A percentile compares a stretch with the other conserved stretches of the same genome.
Evolutionary conservation across 257 asterid species (phyloP).

Genomic region (Knoxia roxburghii): DNA sequence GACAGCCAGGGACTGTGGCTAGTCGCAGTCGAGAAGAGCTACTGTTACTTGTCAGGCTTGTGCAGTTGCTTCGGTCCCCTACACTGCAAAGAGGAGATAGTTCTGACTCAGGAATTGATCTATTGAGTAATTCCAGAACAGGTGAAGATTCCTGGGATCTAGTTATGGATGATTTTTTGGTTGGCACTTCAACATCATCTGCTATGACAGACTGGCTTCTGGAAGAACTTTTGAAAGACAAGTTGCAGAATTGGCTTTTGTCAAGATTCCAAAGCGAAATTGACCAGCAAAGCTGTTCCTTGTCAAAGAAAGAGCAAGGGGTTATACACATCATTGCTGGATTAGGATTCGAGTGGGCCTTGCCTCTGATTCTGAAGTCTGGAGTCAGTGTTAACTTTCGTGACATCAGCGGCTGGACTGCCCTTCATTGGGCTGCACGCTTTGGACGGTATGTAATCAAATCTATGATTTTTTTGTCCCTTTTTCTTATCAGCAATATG

Average conservation of each 20-base stretch:
- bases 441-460: constrained; percentile 65
- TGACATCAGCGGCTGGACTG: constrained; percentile 91
- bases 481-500: not conserved
- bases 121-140: constrained; percentile 38
- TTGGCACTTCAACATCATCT: constrained; percentile 52
- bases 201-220: constrained; percentile 73
- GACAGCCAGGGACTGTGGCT: constrained; percentile 40
- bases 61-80: constrained; percentile 64
- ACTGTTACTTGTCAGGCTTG: constrained; percentile 67
- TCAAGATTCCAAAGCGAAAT: constrained; percentile 36
- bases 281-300: constrained; percentile 32
- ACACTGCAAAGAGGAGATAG: constrained; percentile 31
- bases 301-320: constrained; percentile 90
- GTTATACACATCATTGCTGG: constrained; percentile 88
- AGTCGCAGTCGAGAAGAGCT: constrained; percentile 58
- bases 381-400: constrained; percentile 82
- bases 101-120: constrained; percentile 39
- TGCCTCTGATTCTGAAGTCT: constrained; percentile 67
- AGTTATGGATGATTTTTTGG: constrained; percentile 52
- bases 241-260: constrained; percentile 66
- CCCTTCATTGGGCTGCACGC: constrained; percentile 99
- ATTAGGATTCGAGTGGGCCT: constrained; percentile 95
- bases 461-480: not conserved
- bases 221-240: constrained; percentile 81
- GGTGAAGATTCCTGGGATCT: constrained; percentile 63